These are phyloP conservation scores for Hericium alpestre DNA, from an alignment of 768 basidiomycete genomes.

Conservation along the genomic window DNA sequence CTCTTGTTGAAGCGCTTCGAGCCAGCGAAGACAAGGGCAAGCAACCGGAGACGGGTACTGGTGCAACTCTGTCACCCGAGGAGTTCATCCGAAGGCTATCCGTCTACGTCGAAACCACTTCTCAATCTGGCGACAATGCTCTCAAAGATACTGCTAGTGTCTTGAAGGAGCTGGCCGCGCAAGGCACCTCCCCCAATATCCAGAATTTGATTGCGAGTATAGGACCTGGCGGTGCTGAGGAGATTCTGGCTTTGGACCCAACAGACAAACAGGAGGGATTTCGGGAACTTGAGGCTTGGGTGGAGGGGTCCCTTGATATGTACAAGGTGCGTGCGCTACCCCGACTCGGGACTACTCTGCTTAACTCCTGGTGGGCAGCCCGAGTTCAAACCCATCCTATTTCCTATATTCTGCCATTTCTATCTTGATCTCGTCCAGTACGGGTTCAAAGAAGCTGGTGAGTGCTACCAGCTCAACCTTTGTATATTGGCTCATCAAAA, in stretches of 20 bases:
- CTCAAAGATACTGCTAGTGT: conserved; percentile 58
- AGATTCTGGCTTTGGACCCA: conserved; percentile 70
- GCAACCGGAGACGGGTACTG: conserved; percentile 21
- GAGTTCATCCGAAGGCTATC: conserved; percentile 49
- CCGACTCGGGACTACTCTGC: background rate
- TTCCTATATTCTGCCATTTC: conserved; percentile 95
- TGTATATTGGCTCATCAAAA: conserved; percentile 9
- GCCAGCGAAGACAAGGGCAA: conserved; percentile 26
- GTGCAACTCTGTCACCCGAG: conserved; percentile 24
- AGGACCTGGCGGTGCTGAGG: conserved; percentile 72
- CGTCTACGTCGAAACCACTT: conserved; percentile 59
- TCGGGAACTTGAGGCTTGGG: conserved; percentile 78
- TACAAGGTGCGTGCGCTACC: conserved; percentile 49
- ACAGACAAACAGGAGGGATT: conserved; percentile 82
- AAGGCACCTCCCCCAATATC: conserved; percentile 62
- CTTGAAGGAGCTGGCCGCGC: conserved; percentile 54
- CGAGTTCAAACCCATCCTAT: conserved; percentile 86
- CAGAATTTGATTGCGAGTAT: conserved; percentile 71
- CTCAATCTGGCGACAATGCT: conserved; percentile 57
- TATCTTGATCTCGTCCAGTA: conserved; percentile 89
- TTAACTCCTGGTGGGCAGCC: conserved; percentile 38
- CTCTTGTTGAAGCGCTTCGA: conserved; percentile 30
- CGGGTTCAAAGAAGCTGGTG: conserved; percentile 85
- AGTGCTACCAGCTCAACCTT: conserved; percentile 17
- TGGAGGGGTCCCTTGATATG: conserved; percentile 85